These are phyloP conservation scores for Rosa chinensis DNA, from an alignment of 306 rosid species.

Conservation along the genomic window DNA sequence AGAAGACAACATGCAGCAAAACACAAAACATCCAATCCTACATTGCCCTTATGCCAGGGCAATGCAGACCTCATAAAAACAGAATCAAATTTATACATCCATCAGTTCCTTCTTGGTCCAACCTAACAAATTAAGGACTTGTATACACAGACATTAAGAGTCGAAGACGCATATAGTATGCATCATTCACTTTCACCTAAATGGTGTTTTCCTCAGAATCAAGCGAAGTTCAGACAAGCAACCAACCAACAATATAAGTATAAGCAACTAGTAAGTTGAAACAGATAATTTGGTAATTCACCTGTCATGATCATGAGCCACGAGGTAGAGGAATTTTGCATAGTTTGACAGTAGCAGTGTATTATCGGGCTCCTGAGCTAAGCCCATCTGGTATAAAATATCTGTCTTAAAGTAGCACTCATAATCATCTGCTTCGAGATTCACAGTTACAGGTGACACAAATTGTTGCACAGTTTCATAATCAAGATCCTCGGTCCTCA, in stretches of 20 bases:
- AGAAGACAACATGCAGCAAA: not conserved
- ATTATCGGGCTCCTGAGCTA: conserved; percentile 45
- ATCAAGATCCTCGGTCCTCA: conserved; percentile 41
- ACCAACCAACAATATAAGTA: not conserved
- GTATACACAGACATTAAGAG: not conserved
- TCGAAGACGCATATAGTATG: not conserved
- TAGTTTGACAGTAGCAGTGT: conserved; percentile 78
- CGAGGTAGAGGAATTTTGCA: conserved; percentile 79
- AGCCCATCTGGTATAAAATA: conserved; percentile 45
- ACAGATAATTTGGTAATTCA: conserved; percentile 22
- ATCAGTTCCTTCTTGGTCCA: not conserved
- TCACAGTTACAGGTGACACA: conserved; percentile 52
- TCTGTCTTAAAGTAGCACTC: conserved; percentile 57
- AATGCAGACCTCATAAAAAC: not conserved
- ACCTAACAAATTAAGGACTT: not conserved
- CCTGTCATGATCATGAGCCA: conserved; percentile 57
- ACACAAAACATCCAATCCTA: not conserved
- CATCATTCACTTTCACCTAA: not conserved
- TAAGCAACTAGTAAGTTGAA: not conserved
- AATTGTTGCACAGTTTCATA: conserved; percentile 31
- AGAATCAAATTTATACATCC: not conserved
- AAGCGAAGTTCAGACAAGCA: not conserved
- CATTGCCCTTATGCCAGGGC: not conserved
- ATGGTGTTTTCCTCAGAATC: not conserved
- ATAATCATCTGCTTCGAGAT: conserved; percentile 57